phyloP scores from a whole-genome alignment of 2,329 filamentous ascomycete genomes.

The Alternaria sp. region DNA sequence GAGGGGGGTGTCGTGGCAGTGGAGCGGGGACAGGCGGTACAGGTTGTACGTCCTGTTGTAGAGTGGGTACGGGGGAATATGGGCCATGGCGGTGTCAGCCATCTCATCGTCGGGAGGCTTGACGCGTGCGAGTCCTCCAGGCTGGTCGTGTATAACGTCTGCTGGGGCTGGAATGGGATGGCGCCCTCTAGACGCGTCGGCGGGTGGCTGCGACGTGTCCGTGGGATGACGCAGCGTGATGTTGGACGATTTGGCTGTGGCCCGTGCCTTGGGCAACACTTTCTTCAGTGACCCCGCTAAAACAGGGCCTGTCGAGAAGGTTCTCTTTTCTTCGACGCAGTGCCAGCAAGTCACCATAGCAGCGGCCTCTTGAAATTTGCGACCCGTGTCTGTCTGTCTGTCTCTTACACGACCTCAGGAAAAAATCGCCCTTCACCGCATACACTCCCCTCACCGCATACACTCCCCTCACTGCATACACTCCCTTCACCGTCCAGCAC shows the following conservation, averaged over 20 bases:
- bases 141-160: neutral
- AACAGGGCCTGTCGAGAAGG: slow-evolving; percentile 25
- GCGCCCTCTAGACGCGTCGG: slow-evolving; percentile 13
- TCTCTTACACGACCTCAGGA: slow-evolving; percentile 20
- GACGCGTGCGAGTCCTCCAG: neutral
- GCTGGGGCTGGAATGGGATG: neutral
- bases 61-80: slow-evolving; percentile 55
- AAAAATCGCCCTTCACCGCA: slow-evolving; percentile 11
- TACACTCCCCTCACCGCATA: no score
- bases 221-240: slow-evolving; percentile 27
- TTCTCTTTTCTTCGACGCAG: slow-evolving; percentile 24
- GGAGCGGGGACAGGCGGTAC: slow-evolving; percentile 63
- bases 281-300: slow-evolving; percentile 26
- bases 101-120: neutral
- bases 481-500: slow-evolving; percentile 21
- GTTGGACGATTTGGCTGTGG: slow-evolving; percentile 1
- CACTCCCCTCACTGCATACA: slow-evolving; percentile 14
- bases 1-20: slow-evolving; percentile 54
- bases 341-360: slow-evolving; percentile 17
- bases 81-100: slow-evolving; percentile 39
- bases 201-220: slow-evolving; percentile 2
- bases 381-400: slow-evolving; percentile 11
- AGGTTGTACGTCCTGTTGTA: slow-evolving; percentile 64
- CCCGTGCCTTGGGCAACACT: slow-evolving; percentile 12
- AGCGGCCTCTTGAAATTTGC: slow-evolving; percentile 21